Base-by-base conservation (phyloP, 805 yeast species). In the Lachancea nothofagi region DNA sequence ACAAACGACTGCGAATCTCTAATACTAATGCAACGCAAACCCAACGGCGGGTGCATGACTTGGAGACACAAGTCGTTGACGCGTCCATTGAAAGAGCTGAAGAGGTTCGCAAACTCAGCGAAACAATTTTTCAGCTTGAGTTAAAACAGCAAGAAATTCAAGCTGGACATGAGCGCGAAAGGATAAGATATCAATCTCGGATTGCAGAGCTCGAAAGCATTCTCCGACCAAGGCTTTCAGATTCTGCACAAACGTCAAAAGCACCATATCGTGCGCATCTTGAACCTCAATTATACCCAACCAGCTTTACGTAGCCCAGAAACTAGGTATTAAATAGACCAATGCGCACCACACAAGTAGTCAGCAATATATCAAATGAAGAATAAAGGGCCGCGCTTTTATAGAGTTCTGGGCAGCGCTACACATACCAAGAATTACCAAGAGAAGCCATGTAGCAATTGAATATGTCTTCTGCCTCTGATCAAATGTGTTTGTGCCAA, bases 151-250 rank as follows among this genome's bases (percentile, higher is more conserved):
- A 51, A 32, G 61, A 60, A 12, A 48, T 51, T 21, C 47, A 52
- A 25, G 45, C 49, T 6, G 14, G 42, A 7, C 42, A 53, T 38
- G 43, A 54, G 24, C 33, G 43, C 35, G 57, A 66, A 38, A 40
- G 49, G 3, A 33, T 43, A 10, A 50, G 38, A 8, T 57, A 55
- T 29, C 51, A 61, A 12, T 45, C 54, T 12, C 46, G 52, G 8
- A 57, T 62, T 5, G 43, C 44, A 33, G 62, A 59, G 25, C 46
- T 64, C n/a, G 64, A 63, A 39, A 34, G 23, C 17, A 22, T 34
- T 10, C 30, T 34, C 12, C 30, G 30, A 17, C 19, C 37, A 6
- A 22, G 24, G 20, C 23, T 34, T 5, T 25, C 37, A 17, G 24
- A 13, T 19, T 34, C 37, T 10, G 26, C 34, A 15, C 7, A 7